Base-by-base conservation (phyloP, 2,329 filamentous ascomycete genomes). In the Alternaria conjuncta region DNA sequence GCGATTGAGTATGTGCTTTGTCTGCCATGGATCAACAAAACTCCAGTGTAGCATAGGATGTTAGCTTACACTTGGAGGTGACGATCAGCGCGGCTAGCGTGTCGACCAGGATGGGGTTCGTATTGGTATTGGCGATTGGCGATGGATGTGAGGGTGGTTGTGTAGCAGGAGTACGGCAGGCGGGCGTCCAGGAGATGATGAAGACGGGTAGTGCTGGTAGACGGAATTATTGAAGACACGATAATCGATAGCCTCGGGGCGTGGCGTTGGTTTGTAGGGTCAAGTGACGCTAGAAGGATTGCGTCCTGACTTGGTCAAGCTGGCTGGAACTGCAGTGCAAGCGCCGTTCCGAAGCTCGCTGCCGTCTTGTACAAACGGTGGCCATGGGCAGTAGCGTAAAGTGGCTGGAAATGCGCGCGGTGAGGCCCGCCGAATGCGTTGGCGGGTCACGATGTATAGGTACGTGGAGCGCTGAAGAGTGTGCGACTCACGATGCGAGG, bases 231-330 rank as follows among this genome's bases (percentile, higher is more conserved):
- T 45, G 55, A 62, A 57, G 59, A 65, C 59, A 63, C 46, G 59
- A 45, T 36, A 51, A 43, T 57, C 51, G 64, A 50, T 60, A 59
- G 51, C 60, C 49, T 64, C 53, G 54, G 61, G 51, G 49, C 44
- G 53, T 61, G 60, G 61, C 65, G 68, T 66, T 54, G 23, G 62
- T 68, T 65, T 61, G 59, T 65, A 64, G 64, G 70, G 70, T 72
- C 71, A 73, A 73, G 69, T 72, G 74, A 76, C 70, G 67, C 72
- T 75, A 71, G 62, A 57, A 64, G 60, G 66, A 66, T 72, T 67
- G 59, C 64, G 66, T 67, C 68, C 65, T 68, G 66, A 54, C 65
- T 71, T 51, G 51, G 63, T 71, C 55, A 63, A 63, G 66, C 41
- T 67, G 66, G 61, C 63, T 65, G 65, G 68, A 69, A 67, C 54